Conservation (phyloP, 164 flowering plant genomes). For the Protea cynaroides region DNA sequence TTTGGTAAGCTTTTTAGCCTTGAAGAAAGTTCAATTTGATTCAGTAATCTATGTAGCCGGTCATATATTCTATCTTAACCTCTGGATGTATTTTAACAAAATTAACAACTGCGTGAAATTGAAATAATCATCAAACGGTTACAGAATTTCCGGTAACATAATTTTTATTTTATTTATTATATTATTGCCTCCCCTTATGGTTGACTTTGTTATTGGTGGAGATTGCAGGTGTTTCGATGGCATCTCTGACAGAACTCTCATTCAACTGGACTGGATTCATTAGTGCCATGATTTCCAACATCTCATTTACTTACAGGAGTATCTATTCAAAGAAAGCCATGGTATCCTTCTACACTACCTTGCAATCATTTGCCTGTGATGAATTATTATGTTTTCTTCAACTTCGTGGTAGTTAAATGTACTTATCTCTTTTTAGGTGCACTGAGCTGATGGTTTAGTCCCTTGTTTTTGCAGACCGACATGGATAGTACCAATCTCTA, state of each 20-base stretch:
- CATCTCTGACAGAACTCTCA: slow-evolving; percentile 91
- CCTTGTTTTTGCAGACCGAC: slow-evolving; percentile 55
- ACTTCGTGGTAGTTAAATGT: no score
- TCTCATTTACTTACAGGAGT: slow-evolving; percentile 96
- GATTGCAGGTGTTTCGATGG: slow-evolving; percentile 89
- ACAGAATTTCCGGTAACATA: neutral
- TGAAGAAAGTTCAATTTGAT: no score
- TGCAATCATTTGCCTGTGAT: neutral
- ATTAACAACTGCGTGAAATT: neutral
- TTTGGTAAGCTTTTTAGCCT: no score
- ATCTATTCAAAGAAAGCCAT: slow-evolving; percentile 97
- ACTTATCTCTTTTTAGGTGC: neutral
- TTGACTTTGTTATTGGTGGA: neutral
- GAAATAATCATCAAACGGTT: neutral
- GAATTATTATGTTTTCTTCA: no score
- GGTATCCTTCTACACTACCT: slow-evolving; percentile 35
- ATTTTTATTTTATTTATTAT: neutral
- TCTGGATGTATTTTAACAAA: neutral
- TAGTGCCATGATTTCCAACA: slow-evolving; percentile 97
- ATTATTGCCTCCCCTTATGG: neutral
- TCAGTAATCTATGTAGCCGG: neutral
- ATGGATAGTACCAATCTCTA: slow-evolving; percentile 94
- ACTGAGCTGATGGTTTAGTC: neutral
- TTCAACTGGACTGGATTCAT: slow-evolving; percentile 97
- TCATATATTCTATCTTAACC: neutral